A percentile compares a stretch with the other conserved stretches of the same genome.
These are phyloP conservation scores for Camellia lanceoleosa DNA, from an alignment of 148 eudicot species.

Conservation along the genomic window DNA sequence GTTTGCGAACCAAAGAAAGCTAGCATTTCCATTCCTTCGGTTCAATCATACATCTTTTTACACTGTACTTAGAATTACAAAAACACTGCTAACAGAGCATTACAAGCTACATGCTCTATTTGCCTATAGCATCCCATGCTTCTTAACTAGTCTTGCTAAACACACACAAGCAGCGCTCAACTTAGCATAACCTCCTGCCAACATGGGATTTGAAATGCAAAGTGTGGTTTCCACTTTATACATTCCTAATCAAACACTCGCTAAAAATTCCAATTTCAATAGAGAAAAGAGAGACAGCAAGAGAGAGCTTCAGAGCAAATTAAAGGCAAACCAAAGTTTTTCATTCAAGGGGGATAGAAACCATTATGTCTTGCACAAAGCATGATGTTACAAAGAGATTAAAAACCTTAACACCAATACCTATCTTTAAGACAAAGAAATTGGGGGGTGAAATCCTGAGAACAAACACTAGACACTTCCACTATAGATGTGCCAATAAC, in stretches of 20 bases:
- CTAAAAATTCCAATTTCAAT: no score
- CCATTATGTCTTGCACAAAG: not conserved
- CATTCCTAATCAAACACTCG: no score
- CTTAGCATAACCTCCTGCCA: not conserved
- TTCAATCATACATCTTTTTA: no score
- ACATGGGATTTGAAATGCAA: not conserved
- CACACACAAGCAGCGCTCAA: not conserved
- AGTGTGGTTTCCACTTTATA: not conserved
- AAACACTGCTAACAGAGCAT: not conserved
- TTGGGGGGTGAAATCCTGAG: not conserved
- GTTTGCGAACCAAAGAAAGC: no score
- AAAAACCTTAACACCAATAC: not conserved
- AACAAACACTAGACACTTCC: slow-evolving; percentile 6
- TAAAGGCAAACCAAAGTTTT: not conserved
- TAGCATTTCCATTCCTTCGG: no score
- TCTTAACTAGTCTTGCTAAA: no score
- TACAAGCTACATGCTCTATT: not conserved
- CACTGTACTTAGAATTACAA: no score
- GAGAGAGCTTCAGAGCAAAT: not conserved
- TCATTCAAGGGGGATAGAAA: slow-evolving; percentile 12
- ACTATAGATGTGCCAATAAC: slow-evolving; percentile 11
- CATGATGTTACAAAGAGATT: slow-evolving; percentile 5
- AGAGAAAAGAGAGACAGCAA: no score
- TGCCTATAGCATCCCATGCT: no score
- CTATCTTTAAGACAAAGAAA: not conserved